Evolutionary conservation across 441 rosid species (phyloP).

Genomic region (Pelargonium myrrhifolium): DNA sequence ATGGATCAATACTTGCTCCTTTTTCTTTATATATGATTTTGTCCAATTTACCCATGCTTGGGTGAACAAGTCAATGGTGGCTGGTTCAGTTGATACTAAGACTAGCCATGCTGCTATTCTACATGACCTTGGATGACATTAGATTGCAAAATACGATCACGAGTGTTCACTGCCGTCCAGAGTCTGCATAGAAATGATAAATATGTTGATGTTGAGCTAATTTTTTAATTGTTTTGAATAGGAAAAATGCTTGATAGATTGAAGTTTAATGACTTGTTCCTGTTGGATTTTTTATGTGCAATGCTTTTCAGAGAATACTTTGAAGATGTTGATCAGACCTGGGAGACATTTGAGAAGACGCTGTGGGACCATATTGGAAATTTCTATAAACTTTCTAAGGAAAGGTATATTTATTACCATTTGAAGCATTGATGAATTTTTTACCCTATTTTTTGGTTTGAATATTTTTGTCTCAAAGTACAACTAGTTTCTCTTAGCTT

Average conservation of each 20-base stretch:
- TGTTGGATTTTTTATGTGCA: constrained; percentile 15
- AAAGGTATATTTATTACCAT: constrained; percentile 53
- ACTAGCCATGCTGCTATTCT: not conserved
- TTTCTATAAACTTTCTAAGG: constrained; percentile 87
- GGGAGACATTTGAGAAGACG: constrained; percentile 98
- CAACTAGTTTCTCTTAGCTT: too few species aligned
- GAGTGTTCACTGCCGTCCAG: too few species aligned
- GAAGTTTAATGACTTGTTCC: constrained; percentile 17
- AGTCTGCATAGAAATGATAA: too few species aligned
- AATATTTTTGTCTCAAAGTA: not conserved
- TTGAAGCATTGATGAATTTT: too few species aligned
- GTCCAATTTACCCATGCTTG: not conserved
- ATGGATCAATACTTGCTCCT: not conserved
- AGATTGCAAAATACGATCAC: too few species aligned
- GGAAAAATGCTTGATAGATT: not conserved
- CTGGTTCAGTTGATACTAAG: not conserved
- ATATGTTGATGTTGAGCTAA: not conserved
- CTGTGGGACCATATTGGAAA: constrained; percentile 83
- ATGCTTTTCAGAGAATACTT: constrained; percentile 69
- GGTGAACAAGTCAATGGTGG: not conserved
- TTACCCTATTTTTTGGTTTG: not conserved
- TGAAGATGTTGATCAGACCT: constrained; percentile 90
- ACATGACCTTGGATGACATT: too few species aligned
- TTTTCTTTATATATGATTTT: not conserved
- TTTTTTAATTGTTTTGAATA: constrained; percentile 6